Conservation (phyloP, 75 land plant genomes). For the Larix kaempferi region DNA sequence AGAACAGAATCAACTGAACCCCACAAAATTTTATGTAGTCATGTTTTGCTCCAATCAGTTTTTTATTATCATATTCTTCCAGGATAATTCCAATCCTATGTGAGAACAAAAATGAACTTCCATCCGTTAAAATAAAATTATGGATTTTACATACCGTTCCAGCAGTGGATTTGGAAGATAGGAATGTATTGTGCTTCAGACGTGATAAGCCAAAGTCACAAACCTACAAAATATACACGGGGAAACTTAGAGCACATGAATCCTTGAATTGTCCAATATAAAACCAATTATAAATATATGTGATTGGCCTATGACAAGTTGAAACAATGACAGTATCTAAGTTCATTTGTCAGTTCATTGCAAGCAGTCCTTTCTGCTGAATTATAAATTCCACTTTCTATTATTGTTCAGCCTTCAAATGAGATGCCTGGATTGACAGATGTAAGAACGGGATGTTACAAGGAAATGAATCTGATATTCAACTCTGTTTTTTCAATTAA, state of each 20-base stretch:
- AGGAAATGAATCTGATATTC: background rate
- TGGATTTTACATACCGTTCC: slow-evolving; percentile 69
- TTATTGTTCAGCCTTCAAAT: background rate
- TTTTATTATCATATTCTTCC: background rate
- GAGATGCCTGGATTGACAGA: background rate
- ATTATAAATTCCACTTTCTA: background rate
- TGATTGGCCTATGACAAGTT: background rate
- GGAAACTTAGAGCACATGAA: background rate
- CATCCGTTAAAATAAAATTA: background rate
- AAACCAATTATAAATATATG: background rate
- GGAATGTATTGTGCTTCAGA: slow-evolving; percentile 81
- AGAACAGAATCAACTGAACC: background rate
- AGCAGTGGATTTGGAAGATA: slow-evolving; percentile 91
- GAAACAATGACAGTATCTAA: background rate
- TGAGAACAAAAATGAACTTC: background rate
- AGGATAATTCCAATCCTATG: background rate
- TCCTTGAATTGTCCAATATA: background rate
- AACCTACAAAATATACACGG: slow-evolving; percentile 47
- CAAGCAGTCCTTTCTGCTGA: background rate
- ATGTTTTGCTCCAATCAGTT: background rate
- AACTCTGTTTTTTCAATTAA: background rate
- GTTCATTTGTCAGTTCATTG: background rate
- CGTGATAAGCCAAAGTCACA: slow-evolving; percentile 98
- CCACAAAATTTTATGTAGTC: background rate
- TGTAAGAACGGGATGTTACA: background rate